Evolutionary conservation across 495 filamentous ascomycete genomes (phyloP).

Genomic region (Clavariopsis aquatica): DNA sequence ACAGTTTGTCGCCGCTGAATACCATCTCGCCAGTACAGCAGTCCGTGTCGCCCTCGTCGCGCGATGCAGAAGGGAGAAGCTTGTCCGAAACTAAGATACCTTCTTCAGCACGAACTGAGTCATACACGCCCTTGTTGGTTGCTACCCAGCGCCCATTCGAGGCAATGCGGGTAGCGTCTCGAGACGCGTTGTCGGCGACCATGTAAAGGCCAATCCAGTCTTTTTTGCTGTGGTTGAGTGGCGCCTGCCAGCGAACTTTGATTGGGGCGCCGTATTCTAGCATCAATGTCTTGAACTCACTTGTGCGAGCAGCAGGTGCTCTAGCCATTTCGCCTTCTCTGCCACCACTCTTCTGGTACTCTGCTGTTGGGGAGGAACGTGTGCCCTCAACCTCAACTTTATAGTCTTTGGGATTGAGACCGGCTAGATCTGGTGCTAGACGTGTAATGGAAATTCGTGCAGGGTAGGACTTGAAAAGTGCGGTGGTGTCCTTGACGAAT

Average conservation of each 20-base stretch:
- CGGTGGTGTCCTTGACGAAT: slow-evolving; percentile 83
- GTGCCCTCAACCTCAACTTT: slow-evolving; percentile 72
- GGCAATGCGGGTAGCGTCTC: slow-evolving; percentile 77
- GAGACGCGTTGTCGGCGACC: slow-evolving; percentile 85
- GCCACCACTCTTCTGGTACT: slow-evolving; percentile 52
- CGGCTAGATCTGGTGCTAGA: slow-evolving; percentile 76
- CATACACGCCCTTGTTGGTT: slow-evolving; percentile 72
- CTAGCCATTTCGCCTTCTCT: slow-evolving; percentile 56
- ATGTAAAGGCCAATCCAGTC: slow-evolving; percentile 97
- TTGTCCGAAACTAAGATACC: slow-evolving; percentile 75
- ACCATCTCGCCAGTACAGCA: slow-evolving; percentile 74
- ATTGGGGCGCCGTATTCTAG: slow-evolving; percentile 92
- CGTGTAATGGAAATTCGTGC: slow-evolving; percentile 82
- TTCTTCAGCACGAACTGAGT: slow-evolving; percentile 71
- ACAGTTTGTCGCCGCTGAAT: slow-evolving; percentile 91
- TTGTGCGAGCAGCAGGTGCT: slow-evolving; percentile 53
- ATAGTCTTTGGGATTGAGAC: slow-evolving; percentile 83
- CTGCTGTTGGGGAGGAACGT: slow-evolving; percentile 50
- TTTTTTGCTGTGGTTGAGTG: slow-evolving; percentile 83
- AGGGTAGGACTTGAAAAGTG: slow-evolving; percentile 87
- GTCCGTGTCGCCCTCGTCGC: slow-evolving; percentile 54
- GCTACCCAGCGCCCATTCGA: slow-evolving; percentile 91
- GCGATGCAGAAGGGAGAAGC: slow-evolving; percentile 48
- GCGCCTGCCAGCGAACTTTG: slow-evolving; percentile 88
- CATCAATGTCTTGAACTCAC: slow-evolving; percentile 68